Evolutionary conservation across 2,329 filamentous ascomycete genomes (phyloP).

Genomic region (Emmonsia crescens): DNA sequence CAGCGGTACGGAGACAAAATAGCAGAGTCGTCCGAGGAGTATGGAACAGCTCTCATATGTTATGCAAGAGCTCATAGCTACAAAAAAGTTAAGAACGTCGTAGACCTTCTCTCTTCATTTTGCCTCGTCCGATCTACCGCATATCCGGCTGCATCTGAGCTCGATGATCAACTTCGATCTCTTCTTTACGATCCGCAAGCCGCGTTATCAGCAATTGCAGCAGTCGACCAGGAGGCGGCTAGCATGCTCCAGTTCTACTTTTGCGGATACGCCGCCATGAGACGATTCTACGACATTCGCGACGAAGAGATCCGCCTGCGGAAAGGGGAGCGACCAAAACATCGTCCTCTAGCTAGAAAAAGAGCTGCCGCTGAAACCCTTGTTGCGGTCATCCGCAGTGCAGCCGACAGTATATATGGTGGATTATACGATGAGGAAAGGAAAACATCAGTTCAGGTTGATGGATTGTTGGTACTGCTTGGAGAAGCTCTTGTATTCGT

Average conservation of each 20-base stretch:
- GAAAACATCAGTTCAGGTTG: conserved; percentile 76
- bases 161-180: conserved; percentile 60
- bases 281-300: conserved; percentile 81
- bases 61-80: conserved; percentile 75
- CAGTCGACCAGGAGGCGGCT: conserved; percentile 69
- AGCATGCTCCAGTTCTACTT: conserved; percentile 74
- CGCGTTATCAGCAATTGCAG: conserved; percentile 60
- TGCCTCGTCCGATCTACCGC: conserved; percentile 75
- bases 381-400: conserved; percentile 71
- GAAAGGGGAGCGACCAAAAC: conserved; percentile 31
- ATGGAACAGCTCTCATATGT: conserved; percentile 80
- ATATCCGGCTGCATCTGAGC: conserved; percentile 58
- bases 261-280: conserved; percentile 83
- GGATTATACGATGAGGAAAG: conserved; percentile 74
- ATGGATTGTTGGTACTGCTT: conserved; percentile 71
- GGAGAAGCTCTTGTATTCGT: conserved; percentile 75
- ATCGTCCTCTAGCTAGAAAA: conserved; percentile 49
- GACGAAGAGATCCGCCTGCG: conserved; percentile 48
- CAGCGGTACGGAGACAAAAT: conserved; percentile 77
- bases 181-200: conserved; percentile 62
- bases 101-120: conserved; percentile 77
- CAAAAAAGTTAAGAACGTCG: conserved; percentile 69
- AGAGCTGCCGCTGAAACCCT: conserved; percentile 63
- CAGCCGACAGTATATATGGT: conserved; percentile 82
- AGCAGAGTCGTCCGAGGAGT: conserved; percentile 60